Conservation (phyloP, 2,329 filamentous ascomycete species). For the Aspergillus sp. region DNA sequence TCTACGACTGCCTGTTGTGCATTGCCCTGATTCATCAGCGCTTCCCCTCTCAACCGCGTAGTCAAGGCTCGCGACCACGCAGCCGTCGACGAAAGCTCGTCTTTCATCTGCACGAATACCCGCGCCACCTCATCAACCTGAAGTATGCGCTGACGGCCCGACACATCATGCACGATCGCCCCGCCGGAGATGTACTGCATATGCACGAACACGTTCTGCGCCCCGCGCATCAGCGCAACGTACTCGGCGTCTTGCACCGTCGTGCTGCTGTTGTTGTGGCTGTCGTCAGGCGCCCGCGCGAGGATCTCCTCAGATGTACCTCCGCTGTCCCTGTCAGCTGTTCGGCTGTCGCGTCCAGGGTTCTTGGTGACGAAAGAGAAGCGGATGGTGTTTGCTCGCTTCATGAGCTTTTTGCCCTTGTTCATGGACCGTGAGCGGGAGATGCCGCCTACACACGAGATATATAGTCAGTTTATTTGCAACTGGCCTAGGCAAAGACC, state of each 20-base stretch:
- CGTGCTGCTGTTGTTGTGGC: slow-evolving; percentile 6
- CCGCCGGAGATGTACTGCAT: slow-evolving; percentile 27
- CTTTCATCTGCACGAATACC: slow-evolving; percentile 30
- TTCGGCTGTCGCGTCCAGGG: slow-evolving; percentile 16
- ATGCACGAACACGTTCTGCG: slow-evolving; percentile 26
- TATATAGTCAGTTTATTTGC: too few relatives aligned
- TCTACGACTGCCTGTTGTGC: slow-evolving; percentile 22
- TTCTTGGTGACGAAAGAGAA: slow-evolving; percentile 29
- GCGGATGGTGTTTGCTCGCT: slow-evolving; percentile 29
- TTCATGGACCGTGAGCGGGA: slow-evolving; percentile 24
- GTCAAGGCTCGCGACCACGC: slow-evolving; percentile 21
- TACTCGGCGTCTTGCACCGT: slow-evolving; percentile 20
- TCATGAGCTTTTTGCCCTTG: slow-evolving; percentile 27
- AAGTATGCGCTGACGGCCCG: slow-evolving; percentile 31
- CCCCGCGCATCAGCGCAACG: slow-evolving; percentile 15
- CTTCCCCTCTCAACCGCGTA: slow-evolving; percentile 23
- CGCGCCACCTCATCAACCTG: slow-evolving; percentile 29
- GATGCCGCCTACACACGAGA: not conserved
- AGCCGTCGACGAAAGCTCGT: slow-evolving; percentile 22
- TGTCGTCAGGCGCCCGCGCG: slow-evolving; percentile 2
- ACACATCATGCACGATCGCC: slow-evolving; percentile 28
- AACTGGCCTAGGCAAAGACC: too few relatives aligned
- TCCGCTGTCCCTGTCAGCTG: slow-evolving; percentile 15
- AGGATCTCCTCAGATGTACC: slow-evolving; percentile 12
- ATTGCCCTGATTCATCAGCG: slow-evolving; percentile 23